phyloP scores from a whole-genome alignment of 164 flowering plant species.

The Buxus sempervirens region DNA sequence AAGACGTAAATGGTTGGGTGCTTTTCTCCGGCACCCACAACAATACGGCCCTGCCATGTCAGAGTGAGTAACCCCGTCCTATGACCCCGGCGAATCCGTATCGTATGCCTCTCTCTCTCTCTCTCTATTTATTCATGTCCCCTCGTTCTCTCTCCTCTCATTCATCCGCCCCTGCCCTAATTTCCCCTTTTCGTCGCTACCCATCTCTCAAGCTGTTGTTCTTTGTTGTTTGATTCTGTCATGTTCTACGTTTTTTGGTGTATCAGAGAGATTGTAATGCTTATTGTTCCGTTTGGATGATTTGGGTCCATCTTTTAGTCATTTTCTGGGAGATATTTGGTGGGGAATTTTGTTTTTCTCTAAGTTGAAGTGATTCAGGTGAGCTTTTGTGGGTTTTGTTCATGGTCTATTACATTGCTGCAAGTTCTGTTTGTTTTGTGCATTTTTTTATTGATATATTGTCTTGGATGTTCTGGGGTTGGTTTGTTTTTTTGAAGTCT shows the following conservation, averaged over 20 bases:
- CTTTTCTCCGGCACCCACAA: conserved; percentile 25
- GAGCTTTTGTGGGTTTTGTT: neutral
- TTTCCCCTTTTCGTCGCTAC: neutral
- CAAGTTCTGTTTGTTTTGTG: neutral
- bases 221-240: neutral
- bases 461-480: neutral
- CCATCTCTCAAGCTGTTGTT: conserved; percentile 8
- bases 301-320: neutral
- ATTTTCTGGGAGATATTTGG: neutral
- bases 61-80: conserved; percentile 63
- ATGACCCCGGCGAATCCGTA: conserved; percentile 77
- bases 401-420: neutral
- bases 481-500: neutral
- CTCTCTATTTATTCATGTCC: conserved; percentile 24
- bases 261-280: conserved; percentile 19
- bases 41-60: conserved; percentile 52
- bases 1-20: conserved; percentile 21
- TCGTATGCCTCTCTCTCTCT: conserved; percentile 29
- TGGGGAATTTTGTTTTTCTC: neutral
- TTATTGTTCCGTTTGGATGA: conserved; percentile 7
- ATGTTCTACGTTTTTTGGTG: conserved; percentile 16
- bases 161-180: conserved; percentile 24
- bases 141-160: conserved; percentile 25
- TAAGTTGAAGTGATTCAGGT: conserved; percentile 10
- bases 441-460: no score